Evolutionary conservation across 2,329 filamentous ascomycete genomes (phyloP).

Genomic region (Dactylonectria estremocensis): DNA sequence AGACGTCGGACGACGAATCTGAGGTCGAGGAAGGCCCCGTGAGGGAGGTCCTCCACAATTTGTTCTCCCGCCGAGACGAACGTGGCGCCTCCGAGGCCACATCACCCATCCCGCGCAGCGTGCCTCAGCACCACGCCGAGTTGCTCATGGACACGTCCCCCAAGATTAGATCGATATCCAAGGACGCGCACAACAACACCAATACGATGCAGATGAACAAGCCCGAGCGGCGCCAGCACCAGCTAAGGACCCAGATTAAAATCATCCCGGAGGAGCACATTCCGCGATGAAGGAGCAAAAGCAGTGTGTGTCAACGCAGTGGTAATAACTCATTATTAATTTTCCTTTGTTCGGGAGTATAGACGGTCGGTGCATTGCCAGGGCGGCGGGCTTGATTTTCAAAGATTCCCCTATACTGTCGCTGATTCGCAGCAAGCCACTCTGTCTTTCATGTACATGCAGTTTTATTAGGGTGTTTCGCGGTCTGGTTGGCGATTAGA

Average conservation of each 20-base stretch:
- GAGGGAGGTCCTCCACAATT: conserved; percentile 40
- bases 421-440: neutral
- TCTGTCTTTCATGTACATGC: neutral
- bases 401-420: conserved; percentile 24
- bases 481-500: no score
- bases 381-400: conserved; percentile 28
- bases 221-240: conserved; percentile 54
- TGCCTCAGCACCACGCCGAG: conserved; percentile 20
- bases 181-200: conserved; percentile 1
- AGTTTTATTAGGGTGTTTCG: neutral
- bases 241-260: conserved; percentile 56
- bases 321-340: neutral
- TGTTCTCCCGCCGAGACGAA: conserved; percentile 44
- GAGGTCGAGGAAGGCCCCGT: conserved; percentile 39
- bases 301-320: neutral
- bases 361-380: conserved; percentile 18
- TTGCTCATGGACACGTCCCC: neutral
- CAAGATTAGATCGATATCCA: neutral
- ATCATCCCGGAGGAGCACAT: conserved; percentile 49
- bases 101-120: conserved; percentile 22
- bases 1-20: conserved; percentile 52
- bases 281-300: conserved; percentile 17
- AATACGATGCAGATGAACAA: conserved; percentile 24
- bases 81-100: conserved; percentile 34
- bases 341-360: conserved; percentile 20